Conservation (phyloP, 176 grass and related monocot species). For the Neostapfia colusana region DNA sequence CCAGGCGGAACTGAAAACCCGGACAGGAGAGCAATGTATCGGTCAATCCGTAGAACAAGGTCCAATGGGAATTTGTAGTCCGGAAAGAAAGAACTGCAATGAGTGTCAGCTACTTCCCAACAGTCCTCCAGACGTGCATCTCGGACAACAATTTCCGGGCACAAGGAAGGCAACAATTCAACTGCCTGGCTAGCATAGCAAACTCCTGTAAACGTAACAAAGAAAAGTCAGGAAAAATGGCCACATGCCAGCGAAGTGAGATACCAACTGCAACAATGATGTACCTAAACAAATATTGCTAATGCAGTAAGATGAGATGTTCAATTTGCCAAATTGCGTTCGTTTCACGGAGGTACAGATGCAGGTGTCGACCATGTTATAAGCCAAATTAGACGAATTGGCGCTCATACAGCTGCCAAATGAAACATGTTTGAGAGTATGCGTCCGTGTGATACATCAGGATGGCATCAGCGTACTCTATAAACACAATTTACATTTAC, state of each 20-base stretch:
- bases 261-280: background rate
- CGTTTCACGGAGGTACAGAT: background rate
- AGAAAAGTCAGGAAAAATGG: constrained; percentile 9
- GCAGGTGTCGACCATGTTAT: background rate
- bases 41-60: constrained; percentile 79
- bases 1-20: constrained; percentile 75
- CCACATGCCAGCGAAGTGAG: background rate
- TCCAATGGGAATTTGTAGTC: constrained; percentile 80
- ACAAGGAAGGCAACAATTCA: constrained; percentile 69
- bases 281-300: background rate
- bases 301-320: background rate
- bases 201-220: constrained; percentile 36
- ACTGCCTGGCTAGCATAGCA: constrained; percentile 62
- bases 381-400: constrained; percentile 3
- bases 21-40: constrained; percentile 68
- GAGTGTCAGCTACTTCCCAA: constrained; percentile 97
- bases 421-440: background rate
- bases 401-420: background rate
- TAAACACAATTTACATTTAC: background rate
- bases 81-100: constrained; percentile 92
- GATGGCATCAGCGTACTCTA: background rate
- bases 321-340: background rate
- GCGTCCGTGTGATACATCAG: no score
- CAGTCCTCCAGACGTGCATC: constrained; percentile 84
- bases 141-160: constrained; percentile 63